phyloP scores from a whole-genome alignment of 208 protist species.

The Angomonas ambiguus region DNA sequence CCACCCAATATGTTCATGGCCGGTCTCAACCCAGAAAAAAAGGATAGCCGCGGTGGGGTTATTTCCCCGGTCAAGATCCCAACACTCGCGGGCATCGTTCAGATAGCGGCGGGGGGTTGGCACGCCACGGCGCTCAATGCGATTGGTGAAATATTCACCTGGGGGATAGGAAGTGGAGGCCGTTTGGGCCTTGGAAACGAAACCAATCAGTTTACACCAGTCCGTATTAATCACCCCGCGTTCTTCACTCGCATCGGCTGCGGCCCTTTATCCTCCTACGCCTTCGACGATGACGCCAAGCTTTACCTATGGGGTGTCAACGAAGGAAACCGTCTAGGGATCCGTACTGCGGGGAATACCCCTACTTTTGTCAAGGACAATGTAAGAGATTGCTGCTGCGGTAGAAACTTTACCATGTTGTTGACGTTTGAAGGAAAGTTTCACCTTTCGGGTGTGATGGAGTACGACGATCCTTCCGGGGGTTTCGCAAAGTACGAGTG shows the following conservation, averaged over 20 bases:
- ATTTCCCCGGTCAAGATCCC: conserved; percentile 50
- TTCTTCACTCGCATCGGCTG: conserved; percentile 68
- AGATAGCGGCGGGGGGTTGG: conserved; percentile 64
- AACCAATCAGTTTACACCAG: conserved; percentile 37
- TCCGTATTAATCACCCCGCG: conserved; percentile 31
- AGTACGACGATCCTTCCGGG: conserved; percentile 21
- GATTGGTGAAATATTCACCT: conserved; percentile 67
- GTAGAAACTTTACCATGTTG: conserved; percentile 59
- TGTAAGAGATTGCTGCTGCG: conserved; percentile 60
- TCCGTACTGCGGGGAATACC: conserved; percentile 13
- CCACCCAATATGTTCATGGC: conserved; percentile 52
- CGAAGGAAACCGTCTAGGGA: conserved; percentile 46
- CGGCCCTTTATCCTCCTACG: conserved; percentile 65
- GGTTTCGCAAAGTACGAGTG: conserved; percentile 21
- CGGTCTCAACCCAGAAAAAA: conserved; percentile 18
- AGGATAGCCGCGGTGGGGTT: conserved; percentile 42
- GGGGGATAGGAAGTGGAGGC: conserved; percentile 61
- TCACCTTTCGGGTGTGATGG: conserved; percentile 52
- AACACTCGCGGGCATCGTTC: conserved; percentile 47
- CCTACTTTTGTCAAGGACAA: conserved; percentile 55
- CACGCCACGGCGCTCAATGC: conserved; percentile 74
- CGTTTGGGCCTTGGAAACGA: conserved; percentile 52
- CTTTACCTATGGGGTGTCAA: conserved; percentile 82
- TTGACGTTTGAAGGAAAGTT: conserved; percentile 53
- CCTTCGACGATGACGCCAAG: conserved; percentile 50